Base-by-base conservation (phyloP, 2,329 filamentous ascomycete genomes). In the Apiospora aurea region DNA sequence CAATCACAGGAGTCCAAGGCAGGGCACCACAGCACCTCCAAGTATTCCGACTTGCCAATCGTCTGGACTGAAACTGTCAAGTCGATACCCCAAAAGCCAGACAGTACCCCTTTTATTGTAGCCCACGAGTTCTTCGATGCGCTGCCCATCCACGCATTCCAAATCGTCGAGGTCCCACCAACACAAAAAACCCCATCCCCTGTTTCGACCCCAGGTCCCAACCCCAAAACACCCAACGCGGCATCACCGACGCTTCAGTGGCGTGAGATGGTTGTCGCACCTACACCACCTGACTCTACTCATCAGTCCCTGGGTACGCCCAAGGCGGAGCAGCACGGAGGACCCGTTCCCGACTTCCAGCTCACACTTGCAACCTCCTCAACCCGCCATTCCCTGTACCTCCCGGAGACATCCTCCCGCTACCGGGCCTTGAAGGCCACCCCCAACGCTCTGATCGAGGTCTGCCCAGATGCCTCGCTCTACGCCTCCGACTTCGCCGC, bases 51-150 rank as follows among this genome's bases (percentile, higher is more conserved):
- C 18, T 87, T 92, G 21, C 90, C 94, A n/a, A 90, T 98, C 51
- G 88, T 94, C 67, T 99, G 96, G 96, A 92, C 94, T 14, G 94
- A 98, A 81, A 94, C 95, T 75, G 92, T 97, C 78, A 91, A 93
- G 75, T 89, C 94, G n/a, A 88, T 97, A 24, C 94, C 94, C 38
- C 69, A 75, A 92, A 91, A 89, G 73, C 83, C 90, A 29, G 87
- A 88, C 73, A 93, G 93, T 79, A 93, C 91, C 29, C 96, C 96
- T 0, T 97, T 98, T 81, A 97, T 99, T 73, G 90, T 98, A 68
- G 96, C 96, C 5, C 96, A 99, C 81, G 96, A 99, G 81, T 98
- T 99, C 86, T 99, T 99, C 84, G 96, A 99, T 77, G 96, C 96
- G 2, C 91, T 99, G 0, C 96, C 96, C 46, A 98, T 99, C 76